Percentiles rank a stretch among this genome's conserved stretches.
phyloP scores from a whole-genome alignment of 1,139 yeast genomes.

The Trichomonascaceae sp. region DNA sequence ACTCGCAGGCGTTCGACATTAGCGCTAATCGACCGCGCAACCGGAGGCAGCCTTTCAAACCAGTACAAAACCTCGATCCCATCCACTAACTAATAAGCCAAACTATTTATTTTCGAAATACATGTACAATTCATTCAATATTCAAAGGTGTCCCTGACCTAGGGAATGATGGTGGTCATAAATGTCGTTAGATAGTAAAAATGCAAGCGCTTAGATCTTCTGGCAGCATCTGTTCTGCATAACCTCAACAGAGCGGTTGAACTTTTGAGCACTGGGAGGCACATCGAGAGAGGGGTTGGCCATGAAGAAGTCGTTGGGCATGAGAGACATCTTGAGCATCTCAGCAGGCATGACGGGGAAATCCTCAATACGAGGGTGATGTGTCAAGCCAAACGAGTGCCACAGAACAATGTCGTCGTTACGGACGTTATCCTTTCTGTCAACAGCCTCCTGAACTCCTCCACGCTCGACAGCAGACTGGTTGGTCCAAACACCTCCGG shows the following conservation, averaged over 20 bases:
- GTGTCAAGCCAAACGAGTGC: constrained; percentile 83
- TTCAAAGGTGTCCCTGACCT: too few relatives aligned
- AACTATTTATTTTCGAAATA: too few relatives aligned
- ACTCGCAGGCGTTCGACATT: too few relatives aligned
- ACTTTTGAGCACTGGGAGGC: constrained; percentile 57
- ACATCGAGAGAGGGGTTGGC: constrained; percentile 75
- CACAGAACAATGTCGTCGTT: constrained; percentile 72
- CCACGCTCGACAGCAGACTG: constrained; percentile 57
- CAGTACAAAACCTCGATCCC: too few relatives aligned
- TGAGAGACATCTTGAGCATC: constrained; percentile 46
- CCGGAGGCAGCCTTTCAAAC: too few relatives aligned
- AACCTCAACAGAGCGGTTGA: constrained; percentile 55
- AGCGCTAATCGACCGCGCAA: too few relatives aligned
- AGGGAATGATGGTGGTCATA: too few relatives aligned
- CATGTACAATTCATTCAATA: too few relatives aligned
- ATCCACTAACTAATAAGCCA: too few relatives aligned
- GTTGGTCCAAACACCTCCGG: constrained; percentile 72
- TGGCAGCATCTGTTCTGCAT: constrained; percentile 25
- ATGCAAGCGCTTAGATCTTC: constrained; percentile 8
- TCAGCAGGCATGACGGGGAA: constrained; percentile 93
- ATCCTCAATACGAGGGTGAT: constrained; percentile 79
- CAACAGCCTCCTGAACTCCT: constrained; percentile 47
- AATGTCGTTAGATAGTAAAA: too few relatives aligned
- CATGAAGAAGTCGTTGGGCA: constrained; percentile 69
- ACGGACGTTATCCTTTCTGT: constrained; percentile 59